Conservation (phyloP, 306 rosid genomes). For the Cercis canadensis region DNA sequence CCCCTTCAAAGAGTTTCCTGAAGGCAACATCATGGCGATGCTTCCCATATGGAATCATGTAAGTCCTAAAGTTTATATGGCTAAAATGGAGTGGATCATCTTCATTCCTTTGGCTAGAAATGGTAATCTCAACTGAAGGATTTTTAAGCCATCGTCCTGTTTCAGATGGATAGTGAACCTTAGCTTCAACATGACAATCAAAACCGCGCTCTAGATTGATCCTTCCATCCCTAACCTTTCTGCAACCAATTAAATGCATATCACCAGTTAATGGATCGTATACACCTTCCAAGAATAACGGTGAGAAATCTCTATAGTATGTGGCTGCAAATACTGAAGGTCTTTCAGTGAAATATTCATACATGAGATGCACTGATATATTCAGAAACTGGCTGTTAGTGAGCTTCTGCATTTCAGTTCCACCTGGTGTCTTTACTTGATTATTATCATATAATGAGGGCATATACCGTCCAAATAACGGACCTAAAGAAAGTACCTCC, state of each 20-base stretch:
- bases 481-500: conserved; percentile 27
- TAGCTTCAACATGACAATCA: conserved; percentile 35
- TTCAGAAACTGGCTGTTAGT: conserved; percentile 3
- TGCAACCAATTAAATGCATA: conserved; percentile 36
- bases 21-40: conserved; percentile 9
- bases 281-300: conserved; percentile 36
- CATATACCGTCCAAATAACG: not conserved
- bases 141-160: conserved; percentile 15
- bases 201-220: not conserved
- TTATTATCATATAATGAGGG: too few species aligned
- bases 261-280: conserved; percentile 30
- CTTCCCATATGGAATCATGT: not conserved
- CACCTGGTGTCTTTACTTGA: too few species aligned
- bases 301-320: conserved; percentile 2
- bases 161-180: conserved; percentile 34
- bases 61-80: not conserved
- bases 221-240: conserved; percentile 4
- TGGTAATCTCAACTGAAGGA: conserved; percentile 24
- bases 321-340: not conserved
- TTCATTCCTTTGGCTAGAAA: conserved; percentile 28
- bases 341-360: conserved; percentile 4
- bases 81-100: conserved; percentile 30
- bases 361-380: conserved; percentile 27
- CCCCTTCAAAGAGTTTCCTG: conserved; percentile 22
- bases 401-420: not conserved